Evolutionary conservation across 345 rosid species (phyloP), one percentile per base, ranked within the genome.

Genomic region (Theobroma cacao): DNA sequence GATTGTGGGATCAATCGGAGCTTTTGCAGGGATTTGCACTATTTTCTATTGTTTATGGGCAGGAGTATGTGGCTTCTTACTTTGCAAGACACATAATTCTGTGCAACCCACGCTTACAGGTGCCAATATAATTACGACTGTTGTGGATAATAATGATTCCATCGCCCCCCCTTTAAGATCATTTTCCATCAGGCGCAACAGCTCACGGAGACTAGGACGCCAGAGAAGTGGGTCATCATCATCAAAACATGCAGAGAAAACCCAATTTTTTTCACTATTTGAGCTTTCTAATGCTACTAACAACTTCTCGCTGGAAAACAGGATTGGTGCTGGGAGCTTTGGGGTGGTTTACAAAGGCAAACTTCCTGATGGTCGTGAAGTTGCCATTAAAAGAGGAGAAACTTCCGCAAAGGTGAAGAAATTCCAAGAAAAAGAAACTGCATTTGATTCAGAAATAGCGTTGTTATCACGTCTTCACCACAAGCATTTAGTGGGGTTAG

Each of bases 361-460:
- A 75, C 90, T 91, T 58, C 18, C 30, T 0, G 87, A 85, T 41
- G 94, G 89, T 28, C 88, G 89, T 3, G 86, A 82, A 81, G 92
- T 89, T 20, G 94, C 94, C 8, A 84, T 91, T 24, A 91, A 91
- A 82, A 87, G 90, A 70, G 93, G 88, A 12, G 89, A 87, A 72
- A 80, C 60, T 1, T 34, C 20, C 3, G 36, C 61, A 3, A 80
- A 61, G 80, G 36, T 0, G 13, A 80, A 64, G 83, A 88, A 83
- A 64, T 60, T 72, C 63, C 86, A 66, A 77, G 93, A 89, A 69
- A 86, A 83, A 72, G 93, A 91, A 45, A 86, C 77, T 7, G 90
- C 90, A 28, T 91, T 89, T 41, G 86, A 82, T 18, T 89, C 93
- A 6, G 93, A 91, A 75, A 52, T 91, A 48, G 88, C 86, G 4